phyloP scores from a whole-genome alignment of 2,329 filamentous ascomycete species.

The Claviceps sorghi region DNA sequence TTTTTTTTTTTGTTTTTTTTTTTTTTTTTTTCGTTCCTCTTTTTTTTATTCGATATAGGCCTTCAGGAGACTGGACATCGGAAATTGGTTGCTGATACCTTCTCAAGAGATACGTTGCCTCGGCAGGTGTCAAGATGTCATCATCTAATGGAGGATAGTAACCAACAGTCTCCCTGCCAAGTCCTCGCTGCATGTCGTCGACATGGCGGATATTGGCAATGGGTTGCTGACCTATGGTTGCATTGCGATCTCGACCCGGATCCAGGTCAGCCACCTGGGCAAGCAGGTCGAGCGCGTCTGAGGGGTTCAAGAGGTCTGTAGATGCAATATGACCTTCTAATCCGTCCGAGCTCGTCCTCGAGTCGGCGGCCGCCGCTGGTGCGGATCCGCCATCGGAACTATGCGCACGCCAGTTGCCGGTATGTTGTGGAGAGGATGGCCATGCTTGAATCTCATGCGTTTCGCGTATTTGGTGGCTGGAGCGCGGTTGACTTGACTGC shows the following conservation, averaged over 20 bases:
- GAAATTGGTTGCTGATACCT: too few relatives aligned
- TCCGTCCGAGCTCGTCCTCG: slow-evolving; percentile 7
- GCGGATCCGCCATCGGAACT: slow-evolving; percentile 6
- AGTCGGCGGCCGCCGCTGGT: slow-evolving; percentile 5
- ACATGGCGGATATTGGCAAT: slow-evolving; percentile 7
- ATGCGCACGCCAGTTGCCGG: slow-evolving; percentile 7
- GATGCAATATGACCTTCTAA: slow-evolving; percentile 27
- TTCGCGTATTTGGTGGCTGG: neutral
- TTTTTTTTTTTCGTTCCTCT: too few relatives aligned
- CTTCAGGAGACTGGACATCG: too few relatives aligned
- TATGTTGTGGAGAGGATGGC: slow-evolving; percentile 7
- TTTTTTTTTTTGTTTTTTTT: neutral
- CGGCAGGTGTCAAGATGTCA: slow-evolving; percentile 15
- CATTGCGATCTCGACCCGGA: slow-evolving; percentile 9
- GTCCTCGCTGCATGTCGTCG: slow-evolving; percentile 1
- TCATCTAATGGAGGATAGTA: slow-evolving; percentile 20
- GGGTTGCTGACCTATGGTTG: slow-evolving; percentile 5
- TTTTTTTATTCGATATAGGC: too few relatives aligned
- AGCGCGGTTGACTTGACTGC: neutral
- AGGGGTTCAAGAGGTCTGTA: slow-evolving; percentile 25
- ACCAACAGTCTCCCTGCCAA: slow-evolving; percentile 1
- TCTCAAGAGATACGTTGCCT: slow-evolving; percentile 14
- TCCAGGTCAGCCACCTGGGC: slow-evolving; percentile 27
- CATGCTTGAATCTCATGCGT: slow-evolving; percentile 4
- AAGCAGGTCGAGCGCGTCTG: slow-evolving; percentile 25